These are phyloP conservation scores for Cunninghamia lanceolata DNA, from an alignment of 75 land plant species.

Conservation along the genomic window DNA sequence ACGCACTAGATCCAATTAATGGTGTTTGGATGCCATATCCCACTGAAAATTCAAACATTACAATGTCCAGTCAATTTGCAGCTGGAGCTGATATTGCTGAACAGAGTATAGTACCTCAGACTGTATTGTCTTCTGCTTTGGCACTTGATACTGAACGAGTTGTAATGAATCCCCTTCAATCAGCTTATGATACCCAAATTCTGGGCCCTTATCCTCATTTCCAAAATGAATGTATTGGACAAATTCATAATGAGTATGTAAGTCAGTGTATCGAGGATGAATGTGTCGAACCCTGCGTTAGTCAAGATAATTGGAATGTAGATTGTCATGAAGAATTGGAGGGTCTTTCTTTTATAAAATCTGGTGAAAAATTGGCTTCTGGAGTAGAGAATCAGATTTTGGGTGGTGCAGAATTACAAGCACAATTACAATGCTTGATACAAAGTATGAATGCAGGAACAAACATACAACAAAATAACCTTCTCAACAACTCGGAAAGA, in stretches of 20 bases:
- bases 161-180: constrained; percentile 1
- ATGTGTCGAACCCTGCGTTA: background rate
- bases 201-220: background rate
- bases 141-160: constrained; percentile 7
- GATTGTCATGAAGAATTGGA: background rate
- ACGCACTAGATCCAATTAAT: background rate
- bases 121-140: constrained; percentile 6
- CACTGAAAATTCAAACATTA: background rate
- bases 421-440: constrained; percentile 10
- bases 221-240: background rate
- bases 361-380: background rate
- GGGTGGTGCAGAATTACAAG: constrained; percentile 13
- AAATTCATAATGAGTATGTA: background rate
- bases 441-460: constrained; percentile 12
- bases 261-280: background rate
- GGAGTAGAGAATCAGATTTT: background rate
- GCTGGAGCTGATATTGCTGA: background rate
- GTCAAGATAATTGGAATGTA: constrained; percentile 1
- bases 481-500: constrained; percentile 5
- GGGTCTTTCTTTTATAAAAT: background rate
- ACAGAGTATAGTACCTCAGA: constrained; percentile 5
- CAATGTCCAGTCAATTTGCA: constrained; percentile 7
- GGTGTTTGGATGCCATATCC: background rate
- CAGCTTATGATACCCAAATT: constrained; percentile 5
- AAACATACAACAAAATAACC: constrained; percentile 1